Base-by-base conservation (phyloP, 148 eudicot species). In the Chenopodium suecicum region DNA sequence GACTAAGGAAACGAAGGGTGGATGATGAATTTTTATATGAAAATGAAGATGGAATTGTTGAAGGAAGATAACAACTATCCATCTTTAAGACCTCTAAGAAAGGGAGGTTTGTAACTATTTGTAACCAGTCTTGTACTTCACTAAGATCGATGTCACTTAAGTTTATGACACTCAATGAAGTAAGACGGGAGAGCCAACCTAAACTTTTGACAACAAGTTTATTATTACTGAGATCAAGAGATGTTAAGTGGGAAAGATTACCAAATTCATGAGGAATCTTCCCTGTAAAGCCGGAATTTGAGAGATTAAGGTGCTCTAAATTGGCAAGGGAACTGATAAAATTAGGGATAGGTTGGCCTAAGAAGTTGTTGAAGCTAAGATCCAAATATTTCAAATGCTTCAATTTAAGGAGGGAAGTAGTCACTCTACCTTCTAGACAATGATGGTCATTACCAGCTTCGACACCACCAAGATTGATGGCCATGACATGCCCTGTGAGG, bases 401-500 rank as follows among this genome's bases (percentile, higher is more conserved):
- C 72, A 80, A 41, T 17, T 73, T 32, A 72, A 37, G 70, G 9
- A 80, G 77, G 31, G 62, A 72, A 23, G 29, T 17, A 25, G 44
- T 17, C 12, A 80, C 32, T 16, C 48, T 80, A 73, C 82, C 77
- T 73, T 80, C 70, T 22, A 80, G 58, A 63, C 77, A 72, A 63
- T 0, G 13, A 14, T 56, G 25, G 23, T 13, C 25, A 20, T 3
- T 9, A 58, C 37, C 19, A 17, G 11, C 52, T 13, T 19, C 10
- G 19, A 9, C 9, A 14, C 44, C 75, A 75, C 20, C 20, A 25
- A 81, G 79, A 34, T 54, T 8, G 31, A 82, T 62, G 32, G 14
- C 34, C 67, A 56, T 68, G 56, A 82, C 84, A 75, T 82, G 80
- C 34, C 76, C 80, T 54, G 76, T 76, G 47, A n/a, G 48, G 58